Evolutionary conservation across 192 early-diverging fungal genomes (phyloP), one percentile per base, ranked within the genome.

Genomic region (Spizellomyces punctatus): DNA sequence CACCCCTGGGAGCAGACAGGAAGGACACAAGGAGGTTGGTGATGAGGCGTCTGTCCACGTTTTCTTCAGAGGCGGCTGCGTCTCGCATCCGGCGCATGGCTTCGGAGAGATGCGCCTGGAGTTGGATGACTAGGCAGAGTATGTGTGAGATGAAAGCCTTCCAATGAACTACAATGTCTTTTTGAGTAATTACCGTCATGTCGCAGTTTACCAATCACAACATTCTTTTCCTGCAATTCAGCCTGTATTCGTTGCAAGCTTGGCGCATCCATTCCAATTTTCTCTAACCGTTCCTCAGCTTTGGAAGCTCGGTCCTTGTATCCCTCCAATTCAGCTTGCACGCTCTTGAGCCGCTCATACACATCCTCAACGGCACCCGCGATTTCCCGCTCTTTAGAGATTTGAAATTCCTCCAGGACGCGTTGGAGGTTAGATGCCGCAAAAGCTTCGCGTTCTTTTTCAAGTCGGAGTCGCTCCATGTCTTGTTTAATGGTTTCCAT

Each of bases 21-120:
- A 96, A 99, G 1, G 90, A 88, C 50, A 97, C 91, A 50, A 99
- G 79, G 7, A 99, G 86, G 64, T 96, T 96, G 55, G 94, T 90
- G 36, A 97, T 90, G 8, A 99, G 85, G 42, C 89, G 90, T 66
- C 95, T 89, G 79, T 62, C 66, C 44, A 80, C 60, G 22, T 36
- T 57, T 59, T 79, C 74, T 52, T 90, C 91, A 64, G 95, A 89
- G 67, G 81, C 91, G 72, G 88, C 86, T 65, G 89, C 88, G 57
- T 93, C 91, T 66, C 87, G 87, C 67, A 98, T 77, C 57, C 91
- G 89, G 22, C 94, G 88, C 88, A 98, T 93, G 42, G 95, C 94
- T 69, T 99, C 95, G 49, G 89, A 86, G 50, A 98, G 77, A 73
- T 99, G 95, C 44, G 91, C 89, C 76, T 99, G 93, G 6, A 96